Evolutionary conservation across 805 yeast species (phyloP).

Genomic region (Middelhovenomyces tepae): DNA sequence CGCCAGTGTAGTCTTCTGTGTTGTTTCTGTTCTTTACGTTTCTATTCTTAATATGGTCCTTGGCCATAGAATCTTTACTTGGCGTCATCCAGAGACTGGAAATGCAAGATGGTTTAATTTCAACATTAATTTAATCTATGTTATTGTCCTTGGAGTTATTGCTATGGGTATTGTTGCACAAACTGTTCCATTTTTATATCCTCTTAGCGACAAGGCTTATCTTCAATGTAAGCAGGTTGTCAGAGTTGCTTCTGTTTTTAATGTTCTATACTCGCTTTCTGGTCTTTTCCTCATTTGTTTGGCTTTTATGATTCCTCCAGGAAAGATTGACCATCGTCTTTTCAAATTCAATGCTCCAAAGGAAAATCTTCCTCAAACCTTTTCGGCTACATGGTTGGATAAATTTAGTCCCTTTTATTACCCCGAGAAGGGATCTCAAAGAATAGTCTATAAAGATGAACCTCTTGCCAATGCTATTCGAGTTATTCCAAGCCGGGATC

Average conservation of each 20-base stretch:
- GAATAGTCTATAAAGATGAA: slow-evolving; percentile 33
- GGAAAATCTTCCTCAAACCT: slow-evolving; percentile 23
- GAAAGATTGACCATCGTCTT: slow-evolving; percentile 36
- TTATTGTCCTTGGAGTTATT: slow-evolving; percentile 47
- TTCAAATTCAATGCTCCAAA: slow-evolving; percentile 7
- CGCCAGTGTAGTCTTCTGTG: slow-evolving; percentile 45
- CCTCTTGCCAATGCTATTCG: slow-evolving; percentile 40
- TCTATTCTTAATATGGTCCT: slow-evolving; percentile 53
- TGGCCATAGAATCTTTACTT: slow-evolving; percentile 66
- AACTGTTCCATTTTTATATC: slow-evolving; percentile 35
- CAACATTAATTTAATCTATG: slow-evolving; percentile 42
- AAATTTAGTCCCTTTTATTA: slow-evolving; percentile 51
- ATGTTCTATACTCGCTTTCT: slow-evolving; percentile 43
- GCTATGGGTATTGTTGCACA: slow-evolving; percentile 64
- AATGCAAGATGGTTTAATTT: slow-evolving; percentile 35
- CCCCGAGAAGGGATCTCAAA: slow-evolving; percentile 43
- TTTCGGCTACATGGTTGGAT: slow-evolving; percentile 74
- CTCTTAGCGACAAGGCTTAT: slow-evolving; percentile 37
- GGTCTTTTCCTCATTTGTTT: slow-evolving; percentile 41
- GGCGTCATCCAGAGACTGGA: slow-evolving; percentile 71
- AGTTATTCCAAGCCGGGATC: slow-evolving; percentile 51
- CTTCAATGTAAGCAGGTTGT: slow-evolving; percentile 46
- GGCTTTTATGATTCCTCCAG: slow-evolving; percentile 50
- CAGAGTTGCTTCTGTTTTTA: slow-evolving; percentile 42
- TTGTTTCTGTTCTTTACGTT: slow-evolving; percentile 50